phyloP scores from a whole-genome alignment of 2,329 filamentous ascomycete genomes.

The Thielaviopsis cerberus region DNA sequence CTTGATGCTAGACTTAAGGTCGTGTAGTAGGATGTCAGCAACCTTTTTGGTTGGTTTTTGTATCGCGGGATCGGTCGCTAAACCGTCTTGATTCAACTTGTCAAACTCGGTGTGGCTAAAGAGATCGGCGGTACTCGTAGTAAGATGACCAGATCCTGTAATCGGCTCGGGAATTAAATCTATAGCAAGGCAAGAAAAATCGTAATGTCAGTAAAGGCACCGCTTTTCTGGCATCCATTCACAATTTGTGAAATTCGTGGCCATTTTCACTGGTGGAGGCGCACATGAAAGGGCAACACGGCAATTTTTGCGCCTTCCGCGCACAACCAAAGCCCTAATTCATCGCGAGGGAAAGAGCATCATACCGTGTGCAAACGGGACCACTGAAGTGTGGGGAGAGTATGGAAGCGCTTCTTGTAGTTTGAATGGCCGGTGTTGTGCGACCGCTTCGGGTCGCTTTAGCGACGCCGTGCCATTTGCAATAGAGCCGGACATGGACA shows the following conservation, averaged over 20 bases:
- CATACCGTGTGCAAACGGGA: conserved; percentile 58
- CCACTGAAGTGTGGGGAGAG: conserved; percentile 62
- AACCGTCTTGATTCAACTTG: conserved; percentile 52
- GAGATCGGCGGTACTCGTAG: conserved; percentile 30
- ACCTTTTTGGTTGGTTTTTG: conserved; percentile 52
- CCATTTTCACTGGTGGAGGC: not conserved
- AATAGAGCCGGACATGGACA: conserved; percentile 8
- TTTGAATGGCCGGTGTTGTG: conserved; percentile 30
- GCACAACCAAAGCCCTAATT: not conserved
- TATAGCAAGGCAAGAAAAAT: conserved; percentile 17
- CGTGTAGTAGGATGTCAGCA: conserved; percentile 53
- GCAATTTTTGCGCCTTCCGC: not conserved
- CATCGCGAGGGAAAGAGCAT: not conserved
- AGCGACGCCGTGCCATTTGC: conserved; percentile 8
- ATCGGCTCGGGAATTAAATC: conserved; percentile 48
- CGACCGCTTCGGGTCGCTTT: conserved; percentile 7
- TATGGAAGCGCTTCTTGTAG: conserved; percentile 65
- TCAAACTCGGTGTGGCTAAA: conserved; percentile 40
- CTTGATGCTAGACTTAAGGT: conserved; percentile 53
- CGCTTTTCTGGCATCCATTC: conserved; percentile 8
- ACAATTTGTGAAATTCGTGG: not conserved
- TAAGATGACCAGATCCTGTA: conserved; percentile 36
- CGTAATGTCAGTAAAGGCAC: not conserved
- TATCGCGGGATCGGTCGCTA: conserved; percentile 30
- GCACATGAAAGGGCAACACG: not conserved